Conservation (phyloP, 768 basidiomycete species). For the Russula abietina region DNA sequence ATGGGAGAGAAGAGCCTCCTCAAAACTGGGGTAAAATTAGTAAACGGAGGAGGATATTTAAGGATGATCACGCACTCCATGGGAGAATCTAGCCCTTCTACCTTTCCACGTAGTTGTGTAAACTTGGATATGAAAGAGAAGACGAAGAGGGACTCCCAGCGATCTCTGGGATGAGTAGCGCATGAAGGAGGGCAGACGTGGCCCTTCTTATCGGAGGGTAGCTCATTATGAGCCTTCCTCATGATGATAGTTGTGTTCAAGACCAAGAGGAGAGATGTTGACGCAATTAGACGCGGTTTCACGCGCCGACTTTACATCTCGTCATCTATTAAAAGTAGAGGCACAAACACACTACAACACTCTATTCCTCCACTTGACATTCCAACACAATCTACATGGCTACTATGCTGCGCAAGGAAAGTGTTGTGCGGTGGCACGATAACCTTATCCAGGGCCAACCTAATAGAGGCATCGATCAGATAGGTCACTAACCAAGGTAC, state of each 20-base stretch:
- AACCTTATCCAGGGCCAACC: conserved; percentile 81
- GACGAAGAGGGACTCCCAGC: conserved; percentile 84
- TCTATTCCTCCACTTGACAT: conserved; percentile 12
- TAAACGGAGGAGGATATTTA: conserved; percentile 22
- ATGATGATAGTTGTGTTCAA: conserved; percentile 31
- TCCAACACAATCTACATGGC: not conserved
- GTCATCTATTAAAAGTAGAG: conserved; percentile 29
- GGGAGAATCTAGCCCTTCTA: conserved; percentile 72
- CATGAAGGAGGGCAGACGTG: conserved; percentile 51
- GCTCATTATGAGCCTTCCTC: conserved; percentile 30
- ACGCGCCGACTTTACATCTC: conserved; percentile 28
- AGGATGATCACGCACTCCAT: conserved; percentile 63
- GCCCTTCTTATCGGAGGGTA: conserved; percentile 41
- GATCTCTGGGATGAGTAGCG: conserved; percentile 69
- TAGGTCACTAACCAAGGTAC: conserved; percentile 1
- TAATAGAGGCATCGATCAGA: conserved; percentile 30
- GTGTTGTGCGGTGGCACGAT: conserved; percentile 3
- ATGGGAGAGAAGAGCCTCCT: conserved; percentile 66
- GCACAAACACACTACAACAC: conserved; percentile 33
- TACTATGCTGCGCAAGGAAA: not conserved
- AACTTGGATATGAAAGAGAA: conserved; percentile 83
- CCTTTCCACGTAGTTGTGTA: conserved; percentile 64
- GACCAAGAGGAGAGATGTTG: conserved; percentile 22
- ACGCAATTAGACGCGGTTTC: conserved; percentile 26
- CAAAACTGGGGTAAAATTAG: conserved; percentile 47